Evolutionary conservation across 2,329 filamentous ascomycete species (phyloP).

Genomic region (Fusarium newnesense): DNA sequence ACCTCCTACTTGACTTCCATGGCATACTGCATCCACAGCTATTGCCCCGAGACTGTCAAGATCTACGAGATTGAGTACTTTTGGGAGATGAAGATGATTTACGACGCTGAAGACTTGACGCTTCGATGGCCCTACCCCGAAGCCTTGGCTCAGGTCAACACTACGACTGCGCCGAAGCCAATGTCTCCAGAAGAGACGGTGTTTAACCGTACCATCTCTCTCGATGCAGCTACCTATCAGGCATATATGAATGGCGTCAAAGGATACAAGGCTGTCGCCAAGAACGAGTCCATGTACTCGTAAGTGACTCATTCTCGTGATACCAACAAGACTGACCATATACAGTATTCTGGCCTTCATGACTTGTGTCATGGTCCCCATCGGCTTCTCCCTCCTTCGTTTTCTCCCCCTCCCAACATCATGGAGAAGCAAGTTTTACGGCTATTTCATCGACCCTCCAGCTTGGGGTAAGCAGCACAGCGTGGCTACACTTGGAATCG

Average conservation of each 20-base stretch:
- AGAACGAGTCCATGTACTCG: slow-evolving; percentile 33
- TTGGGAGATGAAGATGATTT: slow-evolving; percentile 33
- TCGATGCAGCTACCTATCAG: slow-evolving; percentile 7
- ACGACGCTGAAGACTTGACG: not conserved
- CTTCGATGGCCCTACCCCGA: slow-evolving; percentile 25
- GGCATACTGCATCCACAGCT: slow-evolving; percentile 31
- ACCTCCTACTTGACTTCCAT: slow-evolving; percentile 33
- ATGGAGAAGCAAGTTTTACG: slow-evolving; percentile 34
- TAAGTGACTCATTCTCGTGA: not conserved
- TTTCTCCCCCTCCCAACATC: slow-evolving; percentile 30
- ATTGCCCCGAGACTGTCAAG: slow-evolving; percentile 5
- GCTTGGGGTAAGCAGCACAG: slow-evolving; percentile 41
- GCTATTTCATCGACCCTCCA: slow-evolving; percentile 45
- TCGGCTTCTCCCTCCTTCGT: slow-evolving; percentile 37
- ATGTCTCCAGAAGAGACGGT: not conserved
- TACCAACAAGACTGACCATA: not conserved
- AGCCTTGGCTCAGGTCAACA: slow-evolving; percentile 25
- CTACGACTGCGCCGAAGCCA: not conserved
- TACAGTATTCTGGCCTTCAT: slow-evolving; percentile 36
- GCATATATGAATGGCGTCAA: slow-evolving; percentile 24
- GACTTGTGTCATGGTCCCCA: slow-evolving; percentile 32
- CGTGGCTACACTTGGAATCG: slow-evolving; percentile 38
- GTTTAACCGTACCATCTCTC: slow-evolving; percentile 30
- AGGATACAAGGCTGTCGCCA: not conserved
- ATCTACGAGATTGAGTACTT: slow-evolving; percentile 25